Conservation (phyloP, 768 basidiomycete genomes). For the Roridomyces roridus region DNA sequence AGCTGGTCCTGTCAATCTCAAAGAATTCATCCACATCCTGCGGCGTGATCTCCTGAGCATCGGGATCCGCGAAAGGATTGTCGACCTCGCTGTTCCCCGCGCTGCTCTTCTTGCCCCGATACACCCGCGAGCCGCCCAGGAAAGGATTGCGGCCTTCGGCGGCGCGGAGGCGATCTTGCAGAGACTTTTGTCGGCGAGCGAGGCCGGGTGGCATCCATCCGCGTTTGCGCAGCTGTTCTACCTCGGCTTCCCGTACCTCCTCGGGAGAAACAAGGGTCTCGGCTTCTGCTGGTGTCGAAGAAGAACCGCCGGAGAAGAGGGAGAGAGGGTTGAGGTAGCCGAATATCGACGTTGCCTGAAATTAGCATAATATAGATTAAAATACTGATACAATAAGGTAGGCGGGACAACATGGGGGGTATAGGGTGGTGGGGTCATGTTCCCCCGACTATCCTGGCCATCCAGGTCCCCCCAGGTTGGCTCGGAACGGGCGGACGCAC, state of each 20-base stretch:
- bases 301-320: slow-evolving; percentile 10
- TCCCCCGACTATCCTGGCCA: slow-evolving; percentile 22
- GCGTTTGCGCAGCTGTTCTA: slow-evolving; percentile 28
- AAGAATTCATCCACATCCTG: slow-evolving; percentile 31
- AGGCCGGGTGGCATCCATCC: slow-evolving; percentile 31
- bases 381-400: slow-evolving; percentile 17
- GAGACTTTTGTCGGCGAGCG: slow-evolving; percentile 25
- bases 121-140: slow-evolving; percentile 24
- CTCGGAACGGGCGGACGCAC: slow-evolving; percentile 22
- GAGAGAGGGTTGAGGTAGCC: slow-evolving; percentile 27
- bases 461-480: slow-evolving; percentile 24
- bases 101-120: slow-evolving; percentile 18
- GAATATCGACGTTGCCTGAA: slow-evolving; percentile 15
- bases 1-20: slow-evolving; percentile 28
- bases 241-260: slow-evolving; percentile 23
- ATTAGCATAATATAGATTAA: slow-evolving; percentile 19
- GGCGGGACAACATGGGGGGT: background rate
- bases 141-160: slow-evolving; percentile 24
- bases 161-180: slow-evolving; percentile 21
- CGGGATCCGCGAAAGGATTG: slow-evolving; percentile 25
- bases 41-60: slow-evolving; percentile 22
- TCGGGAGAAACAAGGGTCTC: slow-evolving; percentile 19
- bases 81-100: slow-evolving; percentile 4
- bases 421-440: slow-evolving; percentile 9
- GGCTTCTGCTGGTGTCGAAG: slow-evolving; percentile 13